Evolutionary conservation across 2,329 filamentous ascomycete species (phyloP), one percentile per base, ranked within the genome.

Genomic region (Magnaporthiopsis incrustans): DNA sequence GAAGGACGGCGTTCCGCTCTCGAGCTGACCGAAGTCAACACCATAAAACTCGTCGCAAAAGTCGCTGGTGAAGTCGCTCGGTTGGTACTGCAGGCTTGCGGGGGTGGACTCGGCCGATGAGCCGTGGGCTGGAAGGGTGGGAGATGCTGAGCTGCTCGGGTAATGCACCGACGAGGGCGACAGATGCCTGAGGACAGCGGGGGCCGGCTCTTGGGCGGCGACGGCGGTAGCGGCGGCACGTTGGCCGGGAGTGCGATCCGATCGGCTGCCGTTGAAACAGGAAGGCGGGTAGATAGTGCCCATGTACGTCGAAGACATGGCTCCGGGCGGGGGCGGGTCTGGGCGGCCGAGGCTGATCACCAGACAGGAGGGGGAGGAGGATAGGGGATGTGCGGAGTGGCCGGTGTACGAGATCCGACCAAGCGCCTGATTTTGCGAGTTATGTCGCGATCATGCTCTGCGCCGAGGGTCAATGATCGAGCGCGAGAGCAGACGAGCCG

Each of bases 21-120:
- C 76, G 53, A 73, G 59, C 66, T 75, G 71, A 70, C 75, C 75
- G 67, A 84, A 64, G 59, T 82, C 75, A 65, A 78, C 74, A 64
- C 79, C 79, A 64, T 81, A 81, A 73, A 83, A 83, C 18, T 85
- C 82, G 65, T 79, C 70, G 59, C 78, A 69, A 58, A 72, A 67
- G 38, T 80, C 82, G 69, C 79, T 77, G 66, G 76, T 74, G 68
- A 74, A 77, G 67, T 83, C 80, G 72, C 81, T 83, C 4, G 79
- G 71, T 67, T 80, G 80, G 67, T 81, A 83, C 67, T 80, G 74
- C 62, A 75, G 65, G 67, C 79, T 81, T 58, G 75, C 77, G 3
- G 79, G 79, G 62, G 77, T 73, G 18, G 82, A 83, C 65, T 81
- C 82, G 67, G 78, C 78, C 14, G 82, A 82, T 0, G 82, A 84